Evolutionary conservation across 2,329 filamentous ascomycete genomes (phyloP).

Genomic region (Elsinoe ampelina): DNA sequence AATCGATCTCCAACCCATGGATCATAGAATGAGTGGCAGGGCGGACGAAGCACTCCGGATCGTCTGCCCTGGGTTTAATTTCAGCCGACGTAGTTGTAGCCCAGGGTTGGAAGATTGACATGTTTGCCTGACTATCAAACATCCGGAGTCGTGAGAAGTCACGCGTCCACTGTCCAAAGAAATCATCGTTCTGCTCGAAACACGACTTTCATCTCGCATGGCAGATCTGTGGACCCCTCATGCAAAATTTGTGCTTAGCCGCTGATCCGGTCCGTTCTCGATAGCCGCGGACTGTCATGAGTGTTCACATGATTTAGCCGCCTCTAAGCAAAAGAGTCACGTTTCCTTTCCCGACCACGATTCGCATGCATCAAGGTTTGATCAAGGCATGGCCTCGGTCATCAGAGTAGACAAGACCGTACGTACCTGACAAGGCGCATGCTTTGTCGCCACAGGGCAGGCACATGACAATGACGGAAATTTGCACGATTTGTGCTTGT

Average conservation of each 20-base stretch:
- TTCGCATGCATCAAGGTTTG: slow-evolving; percentile 1
- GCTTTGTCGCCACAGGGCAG: background rate
- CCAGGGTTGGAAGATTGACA: background rate
- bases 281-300: slow-evolving; percentile 6
- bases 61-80: background rate
- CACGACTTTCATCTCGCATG: background rate
- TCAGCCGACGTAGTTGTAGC: slow-evolving; percentile 1
- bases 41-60: background rate
- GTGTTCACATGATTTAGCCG: slow-evolving; percentile 8
- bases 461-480: background rate
- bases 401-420: background rate
- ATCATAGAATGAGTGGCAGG: background rate
- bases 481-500: background rate
- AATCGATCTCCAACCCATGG: background rate
- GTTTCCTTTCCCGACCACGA: background rate
- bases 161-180: background rate
- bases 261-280: slow-evolving; percentile 11
- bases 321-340: background rate
- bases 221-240: background rate
- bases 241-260: too few relatives aligned
- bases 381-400: background rate
- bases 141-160: background rate
- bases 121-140: background rate
- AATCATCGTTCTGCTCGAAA: background rate
- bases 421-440: slow-evolving; percentile 2